phyloP scores from a whole-genome alignment of 129 eudicot species.

The Flaveria robusta region DNA sequence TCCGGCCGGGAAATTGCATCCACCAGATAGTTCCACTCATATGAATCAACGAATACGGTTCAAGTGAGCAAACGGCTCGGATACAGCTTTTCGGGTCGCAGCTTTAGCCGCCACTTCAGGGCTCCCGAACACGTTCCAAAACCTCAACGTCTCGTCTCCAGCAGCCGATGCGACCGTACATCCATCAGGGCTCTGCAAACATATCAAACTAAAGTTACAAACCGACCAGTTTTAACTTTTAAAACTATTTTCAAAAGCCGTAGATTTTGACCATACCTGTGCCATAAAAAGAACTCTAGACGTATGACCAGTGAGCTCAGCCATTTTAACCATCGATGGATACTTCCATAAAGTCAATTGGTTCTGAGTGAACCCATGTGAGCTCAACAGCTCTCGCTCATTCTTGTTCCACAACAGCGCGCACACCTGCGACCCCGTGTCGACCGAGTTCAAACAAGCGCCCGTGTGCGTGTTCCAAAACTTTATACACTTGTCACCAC shows the following conservation, averaged over 20 bases:
- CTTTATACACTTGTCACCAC: constrained; percentile 68
- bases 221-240: background rate
- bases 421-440: constrained; percentile 81
- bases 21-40: too few relatives aligned
- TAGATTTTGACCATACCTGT: constrained; percentile 16
- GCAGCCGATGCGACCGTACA: constrained; percentile 93
- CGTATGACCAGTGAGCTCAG: constrained; percentile 84
- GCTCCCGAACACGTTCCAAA: constrained; percentile 84
- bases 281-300: constrained; percentile 80
- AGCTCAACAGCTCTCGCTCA: constrained; percentile 73
- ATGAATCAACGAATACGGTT: constrained; percentile 59
- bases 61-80: constrained; percentile 77
- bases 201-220: background rate
- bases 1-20: too few relatives aligned
- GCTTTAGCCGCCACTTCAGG: constrained; percentile 83
- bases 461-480: constrained; percentile 94
- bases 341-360: constrained; percentile 87
- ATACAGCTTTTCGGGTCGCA: constrained; percentile 45
- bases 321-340: constrained; percentile 81
- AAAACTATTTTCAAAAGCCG: background rate
- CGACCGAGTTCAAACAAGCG: constrained; percentile 77
- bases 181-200: constrained; percentile 78
- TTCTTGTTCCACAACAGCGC: constrained; percentile 77
- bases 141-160: constrained; percentile 76
- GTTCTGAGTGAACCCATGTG: constrained; percentile 80